Conservation (phyloP, 2,329 filamentous ascomycete genomes). For the Orbilia oligospora region DNA sequence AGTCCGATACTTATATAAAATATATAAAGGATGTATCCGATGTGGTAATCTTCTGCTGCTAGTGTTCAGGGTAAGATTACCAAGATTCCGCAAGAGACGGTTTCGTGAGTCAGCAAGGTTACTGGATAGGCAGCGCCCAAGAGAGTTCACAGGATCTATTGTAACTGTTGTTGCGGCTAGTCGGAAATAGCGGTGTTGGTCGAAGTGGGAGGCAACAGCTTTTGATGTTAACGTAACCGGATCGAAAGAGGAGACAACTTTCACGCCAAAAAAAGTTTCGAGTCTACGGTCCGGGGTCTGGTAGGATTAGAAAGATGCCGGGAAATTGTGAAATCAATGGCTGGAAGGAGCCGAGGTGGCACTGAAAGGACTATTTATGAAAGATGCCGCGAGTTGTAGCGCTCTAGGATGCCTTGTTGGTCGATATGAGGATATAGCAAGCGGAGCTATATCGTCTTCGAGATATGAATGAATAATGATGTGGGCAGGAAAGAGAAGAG, state of each 20-base stretch:
- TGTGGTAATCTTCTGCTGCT: conserved; percentile 39
- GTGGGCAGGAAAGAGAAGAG: conserved; percentile 42
- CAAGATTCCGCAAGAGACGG: conserved; percentile 47
- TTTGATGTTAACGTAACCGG: conserved; percentile 52
- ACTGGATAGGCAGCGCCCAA: conserved; percentile 51
- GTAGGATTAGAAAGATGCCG: conserved; percentile 37
- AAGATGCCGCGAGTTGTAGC: conserved; percentile 31
- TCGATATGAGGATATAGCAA: conserved; percentile 47
- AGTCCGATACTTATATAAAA: conserved; percentile 34
- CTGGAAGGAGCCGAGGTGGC: conserved; percentile 37
- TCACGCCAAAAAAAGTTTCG: conserved; percentile 38
- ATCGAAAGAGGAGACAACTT: conserved; percentile 58
- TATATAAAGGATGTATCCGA: conserved; percentile 14
- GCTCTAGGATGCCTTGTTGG: conserved; percentile 22
- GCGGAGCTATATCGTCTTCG: conserved; percentile 43
- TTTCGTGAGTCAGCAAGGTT: conserved; percentile 50
- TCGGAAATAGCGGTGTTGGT: conserved; percentile 59
- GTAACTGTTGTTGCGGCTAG: conserved; percentile 44
- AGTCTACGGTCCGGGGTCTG: conserved; percentile 49
- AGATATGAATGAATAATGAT: conserved; percentile 45
- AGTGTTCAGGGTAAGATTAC: conserved; percentile 43
- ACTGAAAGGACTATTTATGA: conserved; percentile 45
- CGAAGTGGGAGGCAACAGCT: conserved; percentile 58
- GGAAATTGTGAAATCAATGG: conserved; percentile 51
- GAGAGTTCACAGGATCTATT: conserved; percentile 54